Conservation (phyloP, 306 rosid genomes). For the Psophocarpus tetragonolobus region DNA sequence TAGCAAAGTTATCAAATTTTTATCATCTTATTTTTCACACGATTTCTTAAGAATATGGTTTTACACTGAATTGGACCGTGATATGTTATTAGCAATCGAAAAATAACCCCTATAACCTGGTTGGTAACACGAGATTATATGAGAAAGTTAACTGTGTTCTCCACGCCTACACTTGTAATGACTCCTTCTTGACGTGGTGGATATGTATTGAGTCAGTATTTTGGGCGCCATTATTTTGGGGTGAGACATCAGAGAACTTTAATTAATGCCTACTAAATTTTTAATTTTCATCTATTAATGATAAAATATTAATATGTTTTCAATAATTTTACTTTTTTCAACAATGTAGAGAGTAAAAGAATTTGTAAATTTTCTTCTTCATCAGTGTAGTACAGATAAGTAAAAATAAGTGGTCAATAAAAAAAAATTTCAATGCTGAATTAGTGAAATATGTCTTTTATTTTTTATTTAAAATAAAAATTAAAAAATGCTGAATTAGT, state of each 20-base stretch:
- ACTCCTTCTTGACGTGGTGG: neutral
- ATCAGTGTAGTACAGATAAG: too few relatives aligned
- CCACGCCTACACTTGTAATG: neutral
- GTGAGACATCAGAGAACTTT: neutral
- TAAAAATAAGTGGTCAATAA: too few relatives aligned
- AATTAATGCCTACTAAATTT: too few relatives aligned
- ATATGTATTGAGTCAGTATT: neutral
- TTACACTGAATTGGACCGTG: neutral
- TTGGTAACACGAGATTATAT: neutral
- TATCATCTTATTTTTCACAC: neutral
- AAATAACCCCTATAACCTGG: neutral
- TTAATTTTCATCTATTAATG: too few relatives aligned
- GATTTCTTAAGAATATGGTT: neutral
- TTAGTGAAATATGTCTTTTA: too few relatives aligned
- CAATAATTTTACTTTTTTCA: too few relatives aligned
- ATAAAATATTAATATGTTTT: too few relatives aligned
- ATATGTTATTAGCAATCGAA: neutral
- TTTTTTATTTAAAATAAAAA: too few relatives aligned
- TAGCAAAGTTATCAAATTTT: neutral
- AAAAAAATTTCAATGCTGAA: too few relatives aligned
- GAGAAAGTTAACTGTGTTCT: neutral
- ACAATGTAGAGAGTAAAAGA: too few relatives aligned
- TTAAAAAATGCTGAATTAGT: too few relatives aligned
- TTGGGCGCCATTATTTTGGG: neutral
- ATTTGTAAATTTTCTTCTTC: too few relatives aligned